Conservation (phyloP, 1,284 basidiomycete species). For the Rhodotorula sp. region DNA sequence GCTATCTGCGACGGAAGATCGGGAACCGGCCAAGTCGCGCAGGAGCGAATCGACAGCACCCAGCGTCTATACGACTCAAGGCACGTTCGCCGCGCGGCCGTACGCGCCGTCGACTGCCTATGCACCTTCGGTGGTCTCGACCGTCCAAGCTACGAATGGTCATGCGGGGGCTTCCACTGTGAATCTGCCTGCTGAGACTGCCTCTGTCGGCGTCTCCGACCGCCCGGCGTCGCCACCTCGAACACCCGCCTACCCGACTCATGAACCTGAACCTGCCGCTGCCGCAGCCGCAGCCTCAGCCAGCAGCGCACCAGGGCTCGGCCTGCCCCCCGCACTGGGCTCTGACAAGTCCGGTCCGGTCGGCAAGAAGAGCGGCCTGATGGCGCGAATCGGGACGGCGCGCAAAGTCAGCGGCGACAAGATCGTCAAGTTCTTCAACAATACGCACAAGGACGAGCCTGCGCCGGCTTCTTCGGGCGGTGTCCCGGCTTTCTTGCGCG, state of each 20-base stretch:
- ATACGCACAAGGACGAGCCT: background rate
- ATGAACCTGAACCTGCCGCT: background rate
- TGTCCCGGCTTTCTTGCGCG: background rate
- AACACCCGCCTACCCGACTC: background rate
- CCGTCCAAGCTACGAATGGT: slow-evolving; percentile 25
- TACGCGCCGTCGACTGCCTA: slow-evolving; percentile 20
- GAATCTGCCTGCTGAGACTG: background rate
- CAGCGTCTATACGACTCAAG: background rate
- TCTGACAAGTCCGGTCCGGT: slow-evolving; percentile 1
- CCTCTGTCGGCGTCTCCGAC: background rate
- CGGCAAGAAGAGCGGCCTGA: slow-evolving; percentile 13
- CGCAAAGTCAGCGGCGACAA: background rate
- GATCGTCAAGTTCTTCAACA: background rate
- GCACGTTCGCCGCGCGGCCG: background rate
- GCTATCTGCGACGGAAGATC: slow-evolving; percentile 1
- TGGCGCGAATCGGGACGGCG: slow-evolving; percentile 14
- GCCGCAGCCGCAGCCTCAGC: background rate
- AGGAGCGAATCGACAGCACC: background rate
- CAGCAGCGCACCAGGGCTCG: background rate
- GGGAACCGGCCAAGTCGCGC: background rate
- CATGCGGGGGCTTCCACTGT: slow-evolving; percentile 3
- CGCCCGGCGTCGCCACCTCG: background rate
- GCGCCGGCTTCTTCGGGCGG: background rate
- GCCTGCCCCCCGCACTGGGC: background rate
- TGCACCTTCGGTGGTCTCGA: slow-evolving; percentile 33